Base-by-base conservation (phyloP, 495 filamentous ascomycete species). In the Aspergillus biplanus region DNA sequence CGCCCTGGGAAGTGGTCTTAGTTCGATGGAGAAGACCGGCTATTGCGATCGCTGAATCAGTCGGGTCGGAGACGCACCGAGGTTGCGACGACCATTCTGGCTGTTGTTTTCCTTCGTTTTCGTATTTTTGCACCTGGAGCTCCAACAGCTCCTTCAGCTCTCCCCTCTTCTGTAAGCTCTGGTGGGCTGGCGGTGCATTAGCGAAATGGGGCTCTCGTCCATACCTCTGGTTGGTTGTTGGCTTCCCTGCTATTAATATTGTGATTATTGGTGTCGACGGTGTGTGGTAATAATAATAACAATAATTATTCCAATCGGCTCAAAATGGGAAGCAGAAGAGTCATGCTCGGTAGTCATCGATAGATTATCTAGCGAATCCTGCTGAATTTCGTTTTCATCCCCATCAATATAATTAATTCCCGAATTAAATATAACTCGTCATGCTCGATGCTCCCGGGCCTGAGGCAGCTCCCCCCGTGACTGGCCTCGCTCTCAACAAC, bases 61-160 rank as follows among this genome's bases (percentile, higher is more conserved):
- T 13, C 21, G 21, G 31, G 33, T 62, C 61, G 46, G 53, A 63
- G 18, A 52, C 33, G 56, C 61, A 56, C 59, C 52, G 61, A 63
- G 33, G 46, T 39, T 57, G 33, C 13, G 11, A 13, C n/a, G 39
- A 44, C n/a, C 47, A n/a, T 0, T 49, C 15, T 50, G 18, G 47
- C 11, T 50, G 11, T 21, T 7, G 6, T 7, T 8, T 7, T n/a
- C n/a, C n/a, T 9, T 50, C 47, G 47, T 50, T 21, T 18, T 50
- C 47, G 47, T 50, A 27, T 50, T 27, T 44, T 44, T 15, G n/a
- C 39, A 44, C 8, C 12, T n/a, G 46, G 7, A 49, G 16, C 16
- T 8, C 13, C 16, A 9, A 27, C 47, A 50, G 47, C 47, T 49
- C 47, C 47, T 50, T 50, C 47, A 50, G 47, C 47, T 50, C 27